Base-by-base conservation (phyloP, 192 early-diverging fungal genomes). In the Chytriomyces sp. region DNA sequence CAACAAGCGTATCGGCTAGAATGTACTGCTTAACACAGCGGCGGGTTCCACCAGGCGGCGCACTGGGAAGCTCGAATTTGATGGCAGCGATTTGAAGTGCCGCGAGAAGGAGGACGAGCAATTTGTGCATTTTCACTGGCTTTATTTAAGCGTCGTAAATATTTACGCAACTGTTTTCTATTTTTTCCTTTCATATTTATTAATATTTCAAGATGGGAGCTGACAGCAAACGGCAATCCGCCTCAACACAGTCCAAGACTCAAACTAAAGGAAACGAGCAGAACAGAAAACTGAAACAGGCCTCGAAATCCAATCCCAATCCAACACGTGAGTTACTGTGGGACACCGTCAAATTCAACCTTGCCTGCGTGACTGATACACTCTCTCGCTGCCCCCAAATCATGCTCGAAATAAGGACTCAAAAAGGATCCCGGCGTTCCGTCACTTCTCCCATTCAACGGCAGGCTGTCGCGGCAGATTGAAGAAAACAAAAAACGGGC, bases 391-490 rank as follows among this genome's bases (percentile, higher is more conserved):
- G 35, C 35, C 1, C 2, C 8, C 46, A 72, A 18, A 10, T 16
- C 24, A 16, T 20, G 16, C 16, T 28, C 66, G 35, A 35, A 35
- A 57, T 20, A n/a, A 80, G 81, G 69, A 26, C 60, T 80, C 28
- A 94, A 91, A 79, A 99, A 99, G 86, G 96, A 97, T 83, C 94
- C 94, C 20, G 97, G 96, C 50, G 91, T 99, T 53, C 97, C 97
- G 49, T 94, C 94, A 73, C 83, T 97, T 45, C 86, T 90, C 24
- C 93, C 93, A 1, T 95, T 96, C 81, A 95, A 96, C 63, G 91
- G 95, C 75, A 94, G 94, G 85, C 85, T 96, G 59, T 82, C 92
- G 11, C 84, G 89, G 46, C 90, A 96, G 82, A 88, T 92, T 11
- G 91, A 95, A 69, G 86, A 92, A 47, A 77, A 71, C 11, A 90